Evolutionary conservation across 1,284 basidiomycete species (phyloP).

Genomic region (Leccinum variabile): DNA sequence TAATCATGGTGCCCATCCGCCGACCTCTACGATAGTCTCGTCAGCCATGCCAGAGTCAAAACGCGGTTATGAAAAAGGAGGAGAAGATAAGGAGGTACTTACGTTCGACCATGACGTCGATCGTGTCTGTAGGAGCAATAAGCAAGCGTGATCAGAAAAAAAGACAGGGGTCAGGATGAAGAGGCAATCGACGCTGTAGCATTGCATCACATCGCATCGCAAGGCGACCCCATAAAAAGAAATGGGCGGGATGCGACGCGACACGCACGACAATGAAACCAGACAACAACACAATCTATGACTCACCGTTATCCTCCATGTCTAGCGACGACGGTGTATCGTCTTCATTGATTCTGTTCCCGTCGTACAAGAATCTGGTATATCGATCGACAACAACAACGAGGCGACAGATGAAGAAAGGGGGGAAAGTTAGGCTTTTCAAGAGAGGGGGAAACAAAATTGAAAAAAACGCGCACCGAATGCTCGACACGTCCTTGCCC

Average conservation of each 20-base stretch:
- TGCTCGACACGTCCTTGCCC: slow-evolving; percentile 83
- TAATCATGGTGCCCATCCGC: slow-evolving; percentile 11
- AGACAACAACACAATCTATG: background rate
- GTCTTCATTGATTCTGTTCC: slow-evolving; percentile 77
- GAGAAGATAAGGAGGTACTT: slow-evolving; percentile 37
- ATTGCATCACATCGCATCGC: background rate
- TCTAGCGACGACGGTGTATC: slow-evolving; percentile 83
- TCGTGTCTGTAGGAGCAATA: slow-evolving; percentile 58
- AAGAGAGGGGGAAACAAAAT: background rate
- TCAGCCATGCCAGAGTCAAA: slow-evolving; percentile 4
- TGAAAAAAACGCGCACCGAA: slow-evolving; percentile 61
- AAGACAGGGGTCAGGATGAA: slow-evolving; percentile 11
- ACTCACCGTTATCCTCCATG: slow-evolving; percentile 81
- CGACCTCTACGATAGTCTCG: slow-evolving; percentile 17
- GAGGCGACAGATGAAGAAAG: background rate
- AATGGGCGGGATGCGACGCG: background rate
- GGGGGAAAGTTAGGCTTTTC: background rate
- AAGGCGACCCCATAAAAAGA: background rate
- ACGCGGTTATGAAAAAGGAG: background rate
- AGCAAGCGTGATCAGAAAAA: background rate
- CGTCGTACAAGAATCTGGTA: slow-evolving; percentile 84
- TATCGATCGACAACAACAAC: background rate
- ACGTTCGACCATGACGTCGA: slow-evolving; percentile 94
- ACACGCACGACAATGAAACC: background rate
- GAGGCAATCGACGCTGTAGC: background rate